Base-by-base conservation (phyloP, 2,329 filamentous ascomycete species). In the Aspergillus carbonarius region DNA sequence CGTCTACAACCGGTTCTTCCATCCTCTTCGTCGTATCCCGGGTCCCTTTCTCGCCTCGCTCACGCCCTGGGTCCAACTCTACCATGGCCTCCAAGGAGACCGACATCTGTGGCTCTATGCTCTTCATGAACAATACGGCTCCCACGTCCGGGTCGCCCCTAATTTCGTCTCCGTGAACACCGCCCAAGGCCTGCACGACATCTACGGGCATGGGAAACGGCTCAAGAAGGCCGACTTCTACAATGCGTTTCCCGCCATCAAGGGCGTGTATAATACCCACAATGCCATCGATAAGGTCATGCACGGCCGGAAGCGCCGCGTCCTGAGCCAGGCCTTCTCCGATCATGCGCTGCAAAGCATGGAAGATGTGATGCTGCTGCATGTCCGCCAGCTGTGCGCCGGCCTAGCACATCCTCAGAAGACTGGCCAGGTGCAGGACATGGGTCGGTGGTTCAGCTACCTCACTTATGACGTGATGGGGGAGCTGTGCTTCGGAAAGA, bases 111-210 rank as follows among this genome's bases (percentile, higher is more conserved):
- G 89, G 68, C 87, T 92, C 68, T 87, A 87, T 78, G 80, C 83
- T 30, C 80, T 88, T 65, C 91, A 96, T 72, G 78, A 87, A 65
- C 82, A 83, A 70, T 92, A 96, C 68, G 90, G 89, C 5, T 67
- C 60, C 15, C 68, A 86, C 52, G 88, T 93, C n/a, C 89, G 91
- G 27, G 90, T 89, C 64, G 89, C 89, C 0, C 91, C 91, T 46
- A 91, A 92, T 73, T 85, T 85, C 60, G 78, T 96, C 42, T 91
- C 88, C 1, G 85, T 96, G 78, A 93, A 95, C 80, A 88, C 86
- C 55, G 83, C 83, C 60, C 82, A 83, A 7, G 88, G 89, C 4
- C 62, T 74, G 5, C 70, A 73, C 57, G 75, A 77, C 47, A 77
- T 77, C 54, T 77, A 77, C 55, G 74, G 75, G 1, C 73, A 76